Conservation (phyloP, 352 stramenopile genomes). For the Phytophthora cactorum region DNA sequence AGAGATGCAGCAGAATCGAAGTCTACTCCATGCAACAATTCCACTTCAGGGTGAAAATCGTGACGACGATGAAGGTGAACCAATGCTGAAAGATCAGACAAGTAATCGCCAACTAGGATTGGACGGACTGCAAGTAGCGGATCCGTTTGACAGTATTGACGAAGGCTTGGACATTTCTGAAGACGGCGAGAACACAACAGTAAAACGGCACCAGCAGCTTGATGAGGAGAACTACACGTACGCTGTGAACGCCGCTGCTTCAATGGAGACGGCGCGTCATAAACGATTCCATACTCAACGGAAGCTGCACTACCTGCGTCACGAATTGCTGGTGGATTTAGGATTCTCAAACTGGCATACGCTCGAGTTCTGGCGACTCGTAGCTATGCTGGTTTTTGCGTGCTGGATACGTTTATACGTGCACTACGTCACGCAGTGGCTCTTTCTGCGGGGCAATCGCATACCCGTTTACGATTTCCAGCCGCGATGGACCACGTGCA, state of each 20-base stretch:
- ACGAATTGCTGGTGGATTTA: constrained; percentile 86
- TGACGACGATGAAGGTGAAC: constrained; percentile 4
- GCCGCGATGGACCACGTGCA: constrained; percentile 63
- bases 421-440: constrained; percentile 89
- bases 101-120: constrained; percentile 6
- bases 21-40: constrained; percentile 6
- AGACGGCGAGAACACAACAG: constrained; percentile 7
- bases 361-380: constrained; percentile 83
- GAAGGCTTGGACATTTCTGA: constrained; percentile 12
- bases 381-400: constrained; percentile 64
- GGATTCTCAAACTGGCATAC: constrained; percentile 51
- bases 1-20: constrained; percentile 23
- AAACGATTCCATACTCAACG: constrained; percentile 61
- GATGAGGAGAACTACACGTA: constrained; percentile 61
- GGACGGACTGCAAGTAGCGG: constrained; percentile 9
- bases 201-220: constrained; percentile 12
- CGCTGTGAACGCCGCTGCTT: constrained; percentile 52
- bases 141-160: constrained; percentile 12
- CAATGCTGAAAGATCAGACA: constrained; percentile 15
- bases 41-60: not conserved
- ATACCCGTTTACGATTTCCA: constrained; percentile 86
- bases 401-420: constrained; percentile 91
- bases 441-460: constrained; percentile 69
- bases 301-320: constrained; percentile 82
- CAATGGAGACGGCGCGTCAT: constrained; percentile 59